A percentile compares a stretch with the other conserved stretches of the same genome.
These are phyloP conservation scores for Licmophora abbreviata DNA, from an alignment of 108 stramenopile species.

Conservation along the genomic window DNA sequence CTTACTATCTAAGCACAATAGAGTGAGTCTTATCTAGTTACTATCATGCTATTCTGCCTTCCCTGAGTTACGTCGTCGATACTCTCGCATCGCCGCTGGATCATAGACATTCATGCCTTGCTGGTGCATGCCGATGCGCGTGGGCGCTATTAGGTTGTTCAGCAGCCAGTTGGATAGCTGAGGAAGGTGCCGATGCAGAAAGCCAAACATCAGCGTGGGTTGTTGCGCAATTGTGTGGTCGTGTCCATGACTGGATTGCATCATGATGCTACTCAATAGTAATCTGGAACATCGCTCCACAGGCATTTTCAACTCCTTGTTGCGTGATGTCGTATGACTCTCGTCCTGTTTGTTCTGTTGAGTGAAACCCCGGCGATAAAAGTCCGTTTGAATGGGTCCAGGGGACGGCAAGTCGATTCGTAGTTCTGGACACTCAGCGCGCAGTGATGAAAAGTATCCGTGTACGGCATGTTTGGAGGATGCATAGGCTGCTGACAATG, in stretches of 20 bases:
- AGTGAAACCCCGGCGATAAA: constrained; percentile 5
- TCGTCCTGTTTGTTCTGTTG: constrained; percentile 4
- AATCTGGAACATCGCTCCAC: constrained; percentile 35
- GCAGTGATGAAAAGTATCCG: constrained; percentile 51
- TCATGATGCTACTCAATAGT: constrained; percentile 30
- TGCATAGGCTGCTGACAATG: constrained; percentile 60
- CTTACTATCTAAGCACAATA: too few species aligned
- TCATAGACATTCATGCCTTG: constrained; percentile 41
- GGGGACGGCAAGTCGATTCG: constrained; percentile 50
- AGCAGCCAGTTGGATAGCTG: constrained; percentile 14
- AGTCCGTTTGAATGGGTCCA: constrained; percentile 51
- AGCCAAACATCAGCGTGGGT: constrained; percentile 38
- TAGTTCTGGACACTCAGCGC: constrained; percentile 38
- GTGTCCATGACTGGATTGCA: constrained; percentile 11
- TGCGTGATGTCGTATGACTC: constrained; percentile 1
- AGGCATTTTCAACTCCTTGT: constrained; percentile 46
- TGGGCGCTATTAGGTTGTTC: constrained; percentile 13
- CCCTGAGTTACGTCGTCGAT: too few species aligned
- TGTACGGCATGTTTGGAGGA: constrained; percentile 58
- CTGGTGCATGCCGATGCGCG: constrained; percentile 27
- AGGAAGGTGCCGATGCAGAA: constrained; percentile 34
- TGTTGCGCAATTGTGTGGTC: constrained; percentile 55
- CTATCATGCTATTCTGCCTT: too few species aligned
- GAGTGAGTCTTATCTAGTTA: too few species aligned
- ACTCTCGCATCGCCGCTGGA: too few species aligned